Conservation (phyloP, 306 rosid genomes). For the Herpetospermum pedunculosum region DNA sequence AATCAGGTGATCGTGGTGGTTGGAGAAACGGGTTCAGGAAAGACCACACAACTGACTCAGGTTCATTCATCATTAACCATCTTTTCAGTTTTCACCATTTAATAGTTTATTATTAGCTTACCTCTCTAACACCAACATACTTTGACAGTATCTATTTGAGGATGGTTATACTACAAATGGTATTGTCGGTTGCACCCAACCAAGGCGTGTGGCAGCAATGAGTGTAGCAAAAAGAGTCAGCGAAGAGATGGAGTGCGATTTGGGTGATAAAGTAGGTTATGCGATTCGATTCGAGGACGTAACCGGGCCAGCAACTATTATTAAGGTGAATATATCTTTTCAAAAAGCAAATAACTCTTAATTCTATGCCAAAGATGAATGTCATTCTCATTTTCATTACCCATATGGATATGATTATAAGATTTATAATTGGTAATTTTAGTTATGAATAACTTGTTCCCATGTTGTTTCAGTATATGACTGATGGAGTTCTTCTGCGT, state of each 20-base stretch:
- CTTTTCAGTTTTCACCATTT: constrained; percentile 1
- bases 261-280: constrained; percentile 90
- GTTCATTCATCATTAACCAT: constrained; percentile 22
- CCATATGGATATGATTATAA: not conserved
- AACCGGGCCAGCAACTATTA: constrained; percentile 77
- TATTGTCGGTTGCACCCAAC: constrained; percentile 93
- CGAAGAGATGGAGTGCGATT: constrained; percentile 93
- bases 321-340: constrained; percentile 44
- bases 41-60: constrained; percentile 96
- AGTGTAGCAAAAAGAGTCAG: constrained; percentile 99
- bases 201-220: constrained; percentile 99
- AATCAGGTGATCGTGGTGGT: constrained; percentile 90
- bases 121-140: constrained; percentile 4
- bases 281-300: constrained; percentile 98
- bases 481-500: constrained; percentile 94
- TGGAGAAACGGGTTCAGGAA: constrained; percentile 99
- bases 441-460: not conserved
- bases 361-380: not conserved
- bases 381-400: not conserved
- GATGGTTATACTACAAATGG: constrained; percentile 79
- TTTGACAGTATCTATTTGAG: constrained; percentile 76
- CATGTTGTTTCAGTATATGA: constrained; percentile 60
- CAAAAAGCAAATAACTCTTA: not conserved
- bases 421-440: not conserved
- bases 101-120: not conserved